Percentiles rank a stretch among this genome's conserved stretches.
These are phyloP conservation scores for Lasiosphaeria hispida DNA, from an alignment of 495 filamentous ascomycete genomes.

Conservation along the genomic window DNA sequence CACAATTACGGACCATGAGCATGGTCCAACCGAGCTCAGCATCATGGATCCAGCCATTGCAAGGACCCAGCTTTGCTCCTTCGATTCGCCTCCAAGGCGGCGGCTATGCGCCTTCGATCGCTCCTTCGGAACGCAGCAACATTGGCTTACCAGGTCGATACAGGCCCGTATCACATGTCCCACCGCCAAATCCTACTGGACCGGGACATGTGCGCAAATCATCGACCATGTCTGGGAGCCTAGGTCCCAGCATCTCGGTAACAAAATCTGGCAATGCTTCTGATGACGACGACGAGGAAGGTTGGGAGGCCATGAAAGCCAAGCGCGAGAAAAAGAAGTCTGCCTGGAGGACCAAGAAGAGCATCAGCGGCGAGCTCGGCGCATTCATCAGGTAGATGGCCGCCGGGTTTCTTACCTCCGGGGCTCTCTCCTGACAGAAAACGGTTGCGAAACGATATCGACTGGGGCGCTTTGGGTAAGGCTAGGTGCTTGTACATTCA, in stretches of 20 bases:
- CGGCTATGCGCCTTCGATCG: conserved; percentile 65
- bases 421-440: not conserved
- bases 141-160: conserved; percentile 89
- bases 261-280: conserved; percentile 32
- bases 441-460: not conserved
- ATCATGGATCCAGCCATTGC: conserved; percentile 46
- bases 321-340: conserved; percentile 78
- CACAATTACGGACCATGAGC: conserved; percentile 65
- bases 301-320: conserved; percentile 83
- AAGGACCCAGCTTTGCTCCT: conserved; percentile 41
- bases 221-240: conserved; percentile 51
- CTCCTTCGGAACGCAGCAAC: conserved; percentile 92
- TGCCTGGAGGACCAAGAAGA: conserved; percentile 68
- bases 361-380: conserved; percentile 37
- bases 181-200: conserved; percentile 25
- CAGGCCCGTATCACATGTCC: conserved; percentile 72
- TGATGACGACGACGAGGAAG: conserved; percentile 78
- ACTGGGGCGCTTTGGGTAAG: not conserved
- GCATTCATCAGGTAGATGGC: conserved; percentile 37
- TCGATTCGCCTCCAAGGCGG: conserved; percentile 44
- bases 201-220: conserved; percentile 41
- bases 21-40: conserved; percentile 71
- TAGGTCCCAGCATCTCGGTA: conserved; percentile 27
- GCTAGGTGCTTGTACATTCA: not conserved
- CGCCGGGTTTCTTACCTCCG: no score